Evolutionary conservation across 208 protist genomes (phyloP), one percentile per base, ranked within the genome.

Genomic region (Leishmania amazonensis): DNA sequence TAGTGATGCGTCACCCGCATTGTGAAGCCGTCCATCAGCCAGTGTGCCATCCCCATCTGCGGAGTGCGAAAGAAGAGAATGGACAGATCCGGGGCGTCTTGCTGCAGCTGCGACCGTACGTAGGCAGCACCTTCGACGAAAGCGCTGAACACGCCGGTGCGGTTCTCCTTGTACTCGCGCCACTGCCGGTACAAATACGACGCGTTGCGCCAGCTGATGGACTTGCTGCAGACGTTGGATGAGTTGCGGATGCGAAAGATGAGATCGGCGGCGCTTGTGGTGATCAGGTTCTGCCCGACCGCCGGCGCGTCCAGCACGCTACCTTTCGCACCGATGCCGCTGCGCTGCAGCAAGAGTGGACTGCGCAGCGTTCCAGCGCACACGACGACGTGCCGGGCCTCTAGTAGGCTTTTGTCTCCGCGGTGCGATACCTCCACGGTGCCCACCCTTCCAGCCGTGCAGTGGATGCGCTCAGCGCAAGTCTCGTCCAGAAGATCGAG

Each of bases 1-100:
- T 94, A 91, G 86, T 96, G 91, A 73, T 94, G 93, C 19, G 85
- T 86, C 21, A 94, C 84, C 38, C 91, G 91, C 64, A 95, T 77
- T 13, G 90, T 93, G 80, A 94, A 90, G 40, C 91, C 91, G 70
- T 92, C 86, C 67, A 90, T 79, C 58, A 82, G 77, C 57, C 79
- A 87, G 64, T 76, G 75, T 35, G 78, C 82, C 81, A 72, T 76
- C 65, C 84, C 86, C 74, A 94, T 81, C 67, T 93, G 90, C 28
- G 90, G 88, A 7, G 89, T 93, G 74, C 91, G 85, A 72, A 90
- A 94, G 75, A 96, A 89, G 2, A 81, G 83, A 21, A 96, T 42
- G 0, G 89, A 94, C 17, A 96, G 68, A 73, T 96, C 89, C 13
- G 91, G 62, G 54, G 75, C 35, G 3, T 54, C 83, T 21, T 54